Evolutionary conservation across 148 eudicot species (phyloP), one percentile per base, ranked within the genome.

Genomic region (Linanthus parryae): DNA sequence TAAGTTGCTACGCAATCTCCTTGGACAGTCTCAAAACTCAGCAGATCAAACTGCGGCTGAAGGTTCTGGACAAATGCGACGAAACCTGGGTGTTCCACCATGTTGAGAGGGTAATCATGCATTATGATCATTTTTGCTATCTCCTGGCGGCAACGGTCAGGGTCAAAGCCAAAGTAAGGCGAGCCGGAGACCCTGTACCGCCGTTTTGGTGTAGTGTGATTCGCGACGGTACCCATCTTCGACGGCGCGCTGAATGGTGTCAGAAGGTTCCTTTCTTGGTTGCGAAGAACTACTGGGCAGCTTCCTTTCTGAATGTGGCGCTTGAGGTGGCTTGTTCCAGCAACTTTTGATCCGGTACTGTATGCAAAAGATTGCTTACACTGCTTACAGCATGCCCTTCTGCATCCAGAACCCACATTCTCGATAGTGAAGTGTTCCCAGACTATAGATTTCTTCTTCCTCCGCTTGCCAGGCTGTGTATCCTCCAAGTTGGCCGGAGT

Each of bases 41-140:
- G 82, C 80, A 79, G 65, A 52, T 83, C 75, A 28, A 76, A 83
- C 37, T 76, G 68, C 1, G 90, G 85, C 56, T 79, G 90, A 48
- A 83, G 80, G 58, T 62, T 68, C 30, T 71, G 79, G 54, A 73
- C 70, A 44, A 83, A 83, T 25, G 77, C 76, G 16, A 76, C 44
- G 24, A 83, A 79, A 16, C 90, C 85, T 20, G 85, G 61, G 48
- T 83, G 83, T 60, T 83, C 85, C 35, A 83, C 90, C 75, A 83
- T 79, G 66, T 76, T 78, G 35, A 83, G 85, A 19, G 85, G 91
- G 41, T 83, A 83, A 14, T 76, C 85, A 57, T 83, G 91, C 76
- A 79, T 69, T 37, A 79, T 79, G 49, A 83, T 79, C 91, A 83
- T 83, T 54, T 69, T 72, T 33, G 91, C 80, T 30, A 83, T 71